Base-by-base conservation (phyloP, 1,139 yeast species). In the Blastobotrys aristatus region DNA sequence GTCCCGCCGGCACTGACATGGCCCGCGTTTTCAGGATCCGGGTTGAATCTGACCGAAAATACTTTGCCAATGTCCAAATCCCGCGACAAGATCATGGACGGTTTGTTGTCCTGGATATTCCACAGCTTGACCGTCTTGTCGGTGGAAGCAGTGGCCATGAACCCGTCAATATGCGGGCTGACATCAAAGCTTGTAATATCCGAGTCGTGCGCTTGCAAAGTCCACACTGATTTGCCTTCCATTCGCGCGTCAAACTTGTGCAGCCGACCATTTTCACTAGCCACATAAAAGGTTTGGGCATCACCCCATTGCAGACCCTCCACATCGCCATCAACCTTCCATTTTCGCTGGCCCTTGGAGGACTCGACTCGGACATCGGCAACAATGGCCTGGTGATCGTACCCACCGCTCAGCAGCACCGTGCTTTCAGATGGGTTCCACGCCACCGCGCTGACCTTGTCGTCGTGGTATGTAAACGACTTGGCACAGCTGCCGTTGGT, bases 1-100 rank as follows among this genome's bases (percentile, higher is more conserved):
- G 86, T 88, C 62, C 99, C 99, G 57, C 96, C 98, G 53, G 88
- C 78, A 24, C 82, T 83, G 53, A 92, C 66, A 59, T 84, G 80
- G 55, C 96, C 96, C 3, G 90, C 83, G 41, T 87, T 84, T 65
- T 87, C 97, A 48, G 78, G 70, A 66, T 92, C 98, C 43, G 90
- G 84, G 10, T 96, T 94, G 71, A 89, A 94, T 8, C 84, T 72
- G 18, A 87, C 74, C 11, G 90, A 76, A 60, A 94, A 79, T 16
- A 92, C 97, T 63, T 89, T 89, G 53, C 98, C 99, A 46, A 90
- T 87, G 57, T 92, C 97, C 58, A 94, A 84, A 66, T 92, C 97
- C 63, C 97, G 80, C 37, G 94, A 82, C 53, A 89, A 73, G 16
- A 90, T 84, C 96, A 92, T 85, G 11, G 90, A 80, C 21, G 98